Percentiles rank a stretch among this genome's conserved stretches.
Evolutionary conservation across 108 stramenopile genomes (phyloP).

Genomic region (Schizochytrium sp.): DNA sequence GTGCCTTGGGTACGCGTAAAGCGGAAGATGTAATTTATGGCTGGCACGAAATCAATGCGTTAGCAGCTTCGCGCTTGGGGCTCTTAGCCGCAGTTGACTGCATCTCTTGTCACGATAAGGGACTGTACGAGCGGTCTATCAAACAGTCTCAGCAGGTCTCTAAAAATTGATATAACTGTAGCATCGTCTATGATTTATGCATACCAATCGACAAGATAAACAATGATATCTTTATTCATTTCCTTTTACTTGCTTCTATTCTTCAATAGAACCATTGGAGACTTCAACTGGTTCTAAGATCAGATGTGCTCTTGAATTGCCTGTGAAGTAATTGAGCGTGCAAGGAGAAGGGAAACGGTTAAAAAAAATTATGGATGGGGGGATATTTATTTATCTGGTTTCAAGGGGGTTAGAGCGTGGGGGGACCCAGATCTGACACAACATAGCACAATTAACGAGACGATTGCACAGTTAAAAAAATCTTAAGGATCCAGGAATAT

Average conservation of each 20-base stretch:
- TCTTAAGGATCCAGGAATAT: too few relatives aligned
- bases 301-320: neutral
- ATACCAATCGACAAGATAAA: neutral
- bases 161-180: neutral
- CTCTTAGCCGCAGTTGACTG: neutral
- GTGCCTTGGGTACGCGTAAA: neutral
- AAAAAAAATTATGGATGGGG: too few relatives aligned
- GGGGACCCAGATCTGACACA: too few relatives aligned
- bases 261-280: neutral
- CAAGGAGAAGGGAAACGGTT: too few relatives aligned
- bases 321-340: too few relatives aligned
- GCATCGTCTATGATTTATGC: neutral
- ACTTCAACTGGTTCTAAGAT: neutral
- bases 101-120: neutral
- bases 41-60: slow-evolving; percentile 1
- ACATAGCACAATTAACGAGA: too few relatives aligned
- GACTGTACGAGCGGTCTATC: neutral
- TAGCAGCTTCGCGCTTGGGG: neutral
- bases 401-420: too few relatives aligned
- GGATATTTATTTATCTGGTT: too few relatives aligned
- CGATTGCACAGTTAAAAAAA: too few relatives aligned
- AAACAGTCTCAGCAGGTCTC: neutral
- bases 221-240: neutral
- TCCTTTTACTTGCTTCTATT: neutral
- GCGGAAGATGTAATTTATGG: neutral